A percentile compares a stretch with the other conserved stretches of the same genome.
These are phyloP conservation scores for Aristolochia californica DNA, from an alignment of 164 flowering plant genomes.

Conservation along the genomic window DNA sequence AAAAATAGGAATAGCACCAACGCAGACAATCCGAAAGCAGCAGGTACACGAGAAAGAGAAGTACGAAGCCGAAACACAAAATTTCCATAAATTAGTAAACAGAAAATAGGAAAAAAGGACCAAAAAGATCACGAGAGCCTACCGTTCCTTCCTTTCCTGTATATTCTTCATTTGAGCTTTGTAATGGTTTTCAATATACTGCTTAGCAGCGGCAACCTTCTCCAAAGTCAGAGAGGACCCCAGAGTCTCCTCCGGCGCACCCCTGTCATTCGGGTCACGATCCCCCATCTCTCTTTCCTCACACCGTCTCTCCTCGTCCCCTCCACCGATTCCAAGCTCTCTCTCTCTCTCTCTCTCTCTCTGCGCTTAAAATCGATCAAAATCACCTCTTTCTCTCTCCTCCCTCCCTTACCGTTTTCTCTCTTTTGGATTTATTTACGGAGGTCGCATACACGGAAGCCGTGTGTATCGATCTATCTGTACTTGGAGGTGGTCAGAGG, in stretches of 20 bases:
- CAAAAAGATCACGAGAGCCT: background rate
- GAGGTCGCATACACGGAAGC: too few species aligned
- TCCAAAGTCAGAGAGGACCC: slow-evolving; percentile 69
- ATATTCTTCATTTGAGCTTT: slow-evolving; percentile 74
- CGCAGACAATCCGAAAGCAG: too few species aligned
- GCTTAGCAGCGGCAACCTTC: slow-evolving; percentile 86
- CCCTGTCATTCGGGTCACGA: slow-evolving; percentile 2
- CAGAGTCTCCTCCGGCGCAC: slow-evolving; percentile 27
- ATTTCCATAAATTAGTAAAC: background rate
- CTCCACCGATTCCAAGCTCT: too few species aligned
- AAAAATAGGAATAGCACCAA: too few species aligned
- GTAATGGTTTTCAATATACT: slow-evolving; percentile 87
- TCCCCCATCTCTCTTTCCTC: slow-evolving; percentile 23
- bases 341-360: too few species aligned
- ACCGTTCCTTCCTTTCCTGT: slow-evolving; percentile 73
- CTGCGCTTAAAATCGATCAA: too few species aligned
- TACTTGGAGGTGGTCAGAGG: too few species aligned
- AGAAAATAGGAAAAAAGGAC: background rate
- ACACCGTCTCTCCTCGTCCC: background rate
- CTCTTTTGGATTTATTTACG: too few species aligned
- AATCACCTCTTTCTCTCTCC: too few species aligned
- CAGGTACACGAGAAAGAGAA: too few species aligned
- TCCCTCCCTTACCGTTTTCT: too few species aligned
- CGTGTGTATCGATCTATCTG: too few species aligned
- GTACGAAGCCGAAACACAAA: background rate